These are phyloP conservation scores for Tylopilus balloui DNA, from an alignment of 768 basidiomycete species.

Conservation along the genomic window DNA sequence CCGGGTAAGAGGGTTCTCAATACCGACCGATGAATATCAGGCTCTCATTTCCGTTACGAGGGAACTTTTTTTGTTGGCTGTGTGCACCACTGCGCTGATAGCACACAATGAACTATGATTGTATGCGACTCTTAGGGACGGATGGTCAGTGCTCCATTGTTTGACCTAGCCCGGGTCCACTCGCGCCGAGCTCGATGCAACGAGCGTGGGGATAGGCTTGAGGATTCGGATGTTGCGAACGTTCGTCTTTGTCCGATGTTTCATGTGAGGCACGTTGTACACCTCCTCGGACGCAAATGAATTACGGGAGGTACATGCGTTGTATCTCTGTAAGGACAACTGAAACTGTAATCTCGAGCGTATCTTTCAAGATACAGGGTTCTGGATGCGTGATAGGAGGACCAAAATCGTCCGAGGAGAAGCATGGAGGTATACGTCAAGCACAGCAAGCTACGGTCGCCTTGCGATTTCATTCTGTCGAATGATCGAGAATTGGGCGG, in stretches of 20 bases:
- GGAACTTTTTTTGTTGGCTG: background rate
- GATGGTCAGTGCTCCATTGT: background rate
- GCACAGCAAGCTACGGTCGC: slow-evolving; percentile 10
- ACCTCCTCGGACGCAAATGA: background rate
- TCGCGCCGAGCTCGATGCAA: slow-evolving; percentile 8
- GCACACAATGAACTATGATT: background rate
- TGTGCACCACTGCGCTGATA: background rate
- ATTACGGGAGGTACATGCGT: slow-evolving; percentile 14
- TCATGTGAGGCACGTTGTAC: too few relatives aligned
- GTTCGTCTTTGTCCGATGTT: slow-evolving; percentile 1
- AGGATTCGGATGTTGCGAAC: slow-evolving; percentile 1
- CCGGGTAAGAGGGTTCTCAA: background rate
- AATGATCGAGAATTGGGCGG: slow-evolving; percentile 17
- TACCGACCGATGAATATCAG: background rate
- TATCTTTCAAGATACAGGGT: slow-evolving; percentile 18
- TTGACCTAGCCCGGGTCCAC: background rate
- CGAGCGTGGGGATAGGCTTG: slow-evolving; percentile 5
- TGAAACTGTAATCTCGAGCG: slow-evolving; percentile 17
- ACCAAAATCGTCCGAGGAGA: slow-evolving; percentile 22
- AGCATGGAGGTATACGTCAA: slow-evolving; percentile 14
- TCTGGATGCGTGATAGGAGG: slow-evolving; percentile 7
- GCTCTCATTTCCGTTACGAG: background rate
- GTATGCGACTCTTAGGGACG: background rate
- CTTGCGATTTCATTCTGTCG: background rate
- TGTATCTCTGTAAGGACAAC: background rate